These are phyloP conservation scores for Kodamaea hsintzibuensis DNA, from an alignment of 805 yeast genomes.

Conservation along the genomic window DNA sequence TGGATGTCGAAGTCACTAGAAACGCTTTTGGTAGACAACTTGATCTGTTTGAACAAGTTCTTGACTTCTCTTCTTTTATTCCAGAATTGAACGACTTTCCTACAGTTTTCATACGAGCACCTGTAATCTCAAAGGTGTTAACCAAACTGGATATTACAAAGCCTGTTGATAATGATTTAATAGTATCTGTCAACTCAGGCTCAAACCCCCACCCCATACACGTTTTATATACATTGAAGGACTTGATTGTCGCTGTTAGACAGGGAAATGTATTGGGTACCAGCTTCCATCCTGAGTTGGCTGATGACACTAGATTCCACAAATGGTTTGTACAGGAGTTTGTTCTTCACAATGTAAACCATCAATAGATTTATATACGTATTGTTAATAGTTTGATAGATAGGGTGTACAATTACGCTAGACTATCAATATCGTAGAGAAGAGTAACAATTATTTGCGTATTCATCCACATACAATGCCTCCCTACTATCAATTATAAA, in stretches of 20 bases:
- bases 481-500: background rate
- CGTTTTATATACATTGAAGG: slow-evolving; percentile 41
- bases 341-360: slow-evolving; percentile 28
- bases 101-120: slow-evolving; percentile 72
- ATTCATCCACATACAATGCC: background rate
- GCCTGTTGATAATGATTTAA: background rate
- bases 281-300: slow-evolving; percentile 77
- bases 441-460: background rate
- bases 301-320: slow-evolving; percentile 58
- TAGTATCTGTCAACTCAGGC: background rate
- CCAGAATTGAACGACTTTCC: slow-evolving; percentile 41
- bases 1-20: slow-evolving; percentile 62
- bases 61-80: slow-evolving; percentile 49
- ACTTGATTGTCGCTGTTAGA: slow-evolving; percentile 67
- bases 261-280: slow-evolving; percentile 71
- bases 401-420: background rate
- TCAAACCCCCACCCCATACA: slow-evolving; percentile 21
- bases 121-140: slow-evolving; percentile 50
- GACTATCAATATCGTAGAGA: background rate
- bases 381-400: background rate
- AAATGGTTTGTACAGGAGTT: slow-evolving; percentile 67
- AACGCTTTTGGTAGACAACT: slow-evolving; percentile 81
- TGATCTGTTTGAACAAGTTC: slow-evolving; percentile 55
- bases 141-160: slow-evolving; percentile 5
- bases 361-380: background rate